Evolutionary conservation across 2,329 filamentous ascomycete genomes (phyloP), one percentile per base, ranked within the genome.

Genomic region (Didymella arachidicola): DNA sequence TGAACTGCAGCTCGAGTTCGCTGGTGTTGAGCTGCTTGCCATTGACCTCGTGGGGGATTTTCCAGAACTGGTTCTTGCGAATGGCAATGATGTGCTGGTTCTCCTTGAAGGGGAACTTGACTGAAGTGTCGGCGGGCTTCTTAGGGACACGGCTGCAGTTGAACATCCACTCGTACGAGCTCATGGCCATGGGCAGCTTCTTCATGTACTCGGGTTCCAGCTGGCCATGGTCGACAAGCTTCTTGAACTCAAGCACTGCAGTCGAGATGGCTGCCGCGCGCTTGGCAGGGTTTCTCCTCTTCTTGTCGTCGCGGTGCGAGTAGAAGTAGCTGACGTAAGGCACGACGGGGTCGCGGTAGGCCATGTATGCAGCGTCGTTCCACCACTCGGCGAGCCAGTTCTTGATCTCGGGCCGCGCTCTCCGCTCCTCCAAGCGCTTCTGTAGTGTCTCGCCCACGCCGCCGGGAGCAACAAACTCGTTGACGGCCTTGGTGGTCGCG

Each of bases 291-390:
- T 97, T 87, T 63, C 93, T 88, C 66, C 94, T 87, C 74, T 89
- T 86, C 68, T 92, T 88, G 79, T 99, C 96, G 79, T 99, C 95
- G 67, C 92, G 88, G 82, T 98, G 94, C 54, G 93, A 97, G 83
- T 99, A 99, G 82, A 99, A 99, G 86, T 99, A 99, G 79, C 92
- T 97, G 73, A 99, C 95, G 76, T 98, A 99, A 61, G 95, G 95
- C 18, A 98, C 91, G 45, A 99, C 92, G 11, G 95, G 95, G 77
- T 98, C 95, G 66, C 94, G 90, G 82, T 98, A 98, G 65, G 81
- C 85, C 65, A 99, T 87, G 80, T 99, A 99, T 58, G 95, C 95
- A 4, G 88, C 87, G 52, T 97, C 87, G 78, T 99, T 98, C 95
- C 95, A 99, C 95, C 95, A 99, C 69, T 99, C 94, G 69, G 90